phyloP scores from a whole-genome alignment of 2,329 filamentous ascomycete species.

The Sphaerulina vaccinii region DNA sequence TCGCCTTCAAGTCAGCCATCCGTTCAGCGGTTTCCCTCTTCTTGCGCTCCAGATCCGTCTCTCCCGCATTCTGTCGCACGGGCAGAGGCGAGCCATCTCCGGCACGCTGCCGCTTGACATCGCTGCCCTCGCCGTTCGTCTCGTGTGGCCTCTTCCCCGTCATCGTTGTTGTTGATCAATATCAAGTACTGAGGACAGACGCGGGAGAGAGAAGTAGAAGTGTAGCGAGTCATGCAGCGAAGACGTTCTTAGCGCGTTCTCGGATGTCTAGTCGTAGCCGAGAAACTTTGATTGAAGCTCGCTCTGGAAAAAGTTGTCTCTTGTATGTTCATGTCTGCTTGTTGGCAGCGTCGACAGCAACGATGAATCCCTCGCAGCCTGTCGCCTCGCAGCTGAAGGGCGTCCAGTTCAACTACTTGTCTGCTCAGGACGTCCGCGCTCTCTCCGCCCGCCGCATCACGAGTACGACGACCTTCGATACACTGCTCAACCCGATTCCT shows the following conservation, averaged over 20 bases:
- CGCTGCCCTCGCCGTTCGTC: conserved; percentile 40
- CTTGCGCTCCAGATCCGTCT: conserved; percentile 35
- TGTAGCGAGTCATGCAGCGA: not conserved
- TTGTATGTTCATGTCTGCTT: too few relatives aligned
- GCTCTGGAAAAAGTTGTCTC: too few relatives aligned
- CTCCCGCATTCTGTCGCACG: conserved; percentile 19
- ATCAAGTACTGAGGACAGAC: too few relatives aligned
- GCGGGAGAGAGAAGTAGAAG: not conserved
- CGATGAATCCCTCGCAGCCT: conserved; percentile 61
- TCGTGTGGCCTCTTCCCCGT: conserved; percentile 46
- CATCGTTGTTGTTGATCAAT: conserved; percentile 22
- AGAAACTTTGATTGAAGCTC: too few relatives aligned
- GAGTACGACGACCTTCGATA: conserved; percentile 92
- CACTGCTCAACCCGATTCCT: conserved; percentile 80
- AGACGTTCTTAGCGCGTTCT: too few relatives aligned
- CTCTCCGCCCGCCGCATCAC: conserved; percentile 94
- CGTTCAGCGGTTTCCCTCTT: conserved; percentile 36
- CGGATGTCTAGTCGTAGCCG: too few relatives aligned
- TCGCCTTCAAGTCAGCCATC: conserved; percentile 40
- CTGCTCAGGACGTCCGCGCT: conserved; percentile 75
- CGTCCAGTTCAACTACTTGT: conserved; percentile 87
- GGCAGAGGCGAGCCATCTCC: conserved; percentile 39
- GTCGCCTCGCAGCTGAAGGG: conserved; percentile 78
- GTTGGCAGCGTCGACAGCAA: too few relatives aligned
- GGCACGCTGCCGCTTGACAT: conserved; percentile 43